These are phyloP conservation scores for Apiosordaria backusii DNA, from an alignment of 495 filamentous ascomycete species.

Conservation along the genomic window DNA sequence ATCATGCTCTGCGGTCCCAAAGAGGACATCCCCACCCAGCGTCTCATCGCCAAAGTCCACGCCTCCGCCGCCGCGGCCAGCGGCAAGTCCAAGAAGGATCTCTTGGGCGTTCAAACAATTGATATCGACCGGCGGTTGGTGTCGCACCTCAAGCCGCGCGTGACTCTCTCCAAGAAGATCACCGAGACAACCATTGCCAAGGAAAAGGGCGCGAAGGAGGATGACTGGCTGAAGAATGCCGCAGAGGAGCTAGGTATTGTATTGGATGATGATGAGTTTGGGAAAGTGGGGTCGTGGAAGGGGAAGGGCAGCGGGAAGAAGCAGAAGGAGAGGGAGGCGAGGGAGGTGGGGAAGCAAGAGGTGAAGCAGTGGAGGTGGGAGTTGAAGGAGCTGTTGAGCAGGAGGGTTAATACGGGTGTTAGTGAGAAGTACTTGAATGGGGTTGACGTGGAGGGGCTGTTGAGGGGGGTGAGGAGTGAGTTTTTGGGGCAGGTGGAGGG, in stretches of 20 bases:
- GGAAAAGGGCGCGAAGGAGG: slow-evolving; percentile 76
- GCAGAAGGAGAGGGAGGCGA: slow-evolving; percentile 67
- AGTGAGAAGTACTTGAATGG: slow-evolving; percentile 84
- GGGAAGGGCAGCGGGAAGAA: slow-evolving; percentile 67
- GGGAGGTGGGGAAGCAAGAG: slow-evolving; percentile 65
- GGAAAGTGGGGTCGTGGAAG: slow-evolving; percentile 55
- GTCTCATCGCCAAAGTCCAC: slow-evolving; percentile 86
- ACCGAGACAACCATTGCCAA: slow-evolving; percentile 80
- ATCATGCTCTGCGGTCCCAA: slow-evolving; percentile 88
- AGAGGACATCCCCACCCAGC: slow-evolving; percentile 76
- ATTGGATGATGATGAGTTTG: slow-evolving; percentile 83
- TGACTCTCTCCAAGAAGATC: slow-evolving; percentile 74
- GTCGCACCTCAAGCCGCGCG: slow-evolving; percentile 66
- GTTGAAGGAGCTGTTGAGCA: slow-evolving; percentile 61
- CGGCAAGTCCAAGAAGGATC: slow-evolving; percentile 55
- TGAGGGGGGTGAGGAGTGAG: slow-evolving; percentile 55
- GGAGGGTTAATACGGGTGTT: slow-evolving; percentile 85
- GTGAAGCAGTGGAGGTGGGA: slow-evolving; percentile 58
- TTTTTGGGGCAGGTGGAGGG: slow-evolving; percentile 44
- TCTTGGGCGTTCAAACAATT: slow-evolving; percentile 57
- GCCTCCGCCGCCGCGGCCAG: slow-evolving; percentile 37
- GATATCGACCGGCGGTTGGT: slow-evolving; percentile 81
- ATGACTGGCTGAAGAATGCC: slow-evolving; percentile 76
- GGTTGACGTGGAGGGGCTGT: slow-evolving; percentile 75
- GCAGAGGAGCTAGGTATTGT: slow-evolving; percentile 94